Evolutionary conservation across 805 yeast genomes (phyloP).

Genomic region (Yarrowia bubula): DNA sequence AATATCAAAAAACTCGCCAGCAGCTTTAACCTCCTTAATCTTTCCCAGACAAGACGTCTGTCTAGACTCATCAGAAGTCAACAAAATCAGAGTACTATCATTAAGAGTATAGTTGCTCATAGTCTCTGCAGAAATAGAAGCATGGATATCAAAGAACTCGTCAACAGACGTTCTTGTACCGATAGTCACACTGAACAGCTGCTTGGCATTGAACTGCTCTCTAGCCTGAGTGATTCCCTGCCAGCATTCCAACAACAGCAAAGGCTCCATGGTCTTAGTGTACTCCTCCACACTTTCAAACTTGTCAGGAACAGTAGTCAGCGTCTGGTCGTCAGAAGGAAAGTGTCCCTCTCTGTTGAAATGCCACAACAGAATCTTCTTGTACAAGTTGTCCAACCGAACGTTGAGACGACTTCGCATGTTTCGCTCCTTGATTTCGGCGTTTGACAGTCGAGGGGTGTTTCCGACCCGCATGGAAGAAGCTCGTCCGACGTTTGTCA

Average conservation of each 20-base stretch:
- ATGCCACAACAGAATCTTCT: constrained; percentile 71
- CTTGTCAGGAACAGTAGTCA: constrained; percentile 51
- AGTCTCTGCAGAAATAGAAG: constrained; percentile 57
- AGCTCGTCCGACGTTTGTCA: constrained; percentile 11
- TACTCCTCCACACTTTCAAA: constrained; percentile 67
- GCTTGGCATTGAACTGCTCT: constrained; percentile 49
- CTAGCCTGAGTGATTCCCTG: constrained; percentile 77
- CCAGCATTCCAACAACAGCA: constrained; percentile 89
- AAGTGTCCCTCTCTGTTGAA: constrained; percentile 54
- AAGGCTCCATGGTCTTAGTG: constrained; percentile 67
- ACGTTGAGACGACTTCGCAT: constrained; percentile 80
- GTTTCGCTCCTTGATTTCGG: constrained; percentile 62
- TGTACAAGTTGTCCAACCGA: constrained; percentile 71
- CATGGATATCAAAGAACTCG: constrained; percentile 82
- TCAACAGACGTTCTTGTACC: constrained; percentile 84
- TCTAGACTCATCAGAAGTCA: constrained; percentile 39
- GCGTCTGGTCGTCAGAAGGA: constrained; percentile 48
- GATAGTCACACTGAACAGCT: constrained; percentile 64
- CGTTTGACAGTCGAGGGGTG: constrained; percentile 43
- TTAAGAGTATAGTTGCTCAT: constrained; percentile 54
- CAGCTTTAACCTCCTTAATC: constrained; percentile 66
- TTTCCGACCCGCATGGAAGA: constrained; percentile 28
- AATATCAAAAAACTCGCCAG: constrained; percentile 68
- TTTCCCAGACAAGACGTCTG: constrained; percentile 68
- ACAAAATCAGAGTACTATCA: constrained; percentile 73